Percentiles rank a stretch among this genome's conserved stretches.
Conservation (phyloP, 208 protist genomes). For the Angomonas ambiguus region DNA sequence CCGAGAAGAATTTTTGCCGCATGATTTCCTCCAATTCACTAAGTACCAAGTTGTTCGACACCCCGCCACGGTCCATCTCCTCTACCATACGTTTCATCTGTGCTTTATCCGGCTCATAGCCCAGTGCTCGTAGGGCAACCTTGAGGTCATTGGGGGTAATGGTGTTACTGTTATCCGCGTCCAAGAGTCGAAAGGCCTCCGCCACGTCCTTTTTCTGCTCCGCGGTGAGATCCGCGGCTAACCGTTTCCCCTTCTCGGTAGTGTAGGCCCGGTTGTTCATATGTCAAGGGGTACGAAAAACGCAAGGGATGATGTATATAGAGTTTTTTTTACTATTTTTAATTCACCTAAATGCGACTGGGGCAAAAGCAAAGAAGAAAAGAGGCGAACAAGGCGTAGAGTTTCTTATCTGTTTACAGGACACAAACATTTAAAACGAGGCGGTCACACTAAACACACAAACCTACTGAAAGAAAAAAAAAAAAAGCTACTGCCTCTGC, state of each 20-base stretch:
- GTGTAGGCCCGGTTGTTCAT: conserved; percentile 61
- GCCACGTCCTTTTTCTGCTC: conserved; percentile 90
- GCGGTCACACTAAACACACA: no score
- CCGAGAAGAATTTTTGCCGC: conserved; percentile 83
- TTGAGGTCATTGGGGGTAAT: conserved; percentile 93
- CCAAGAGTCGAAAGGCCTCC: conserved; percentile 95
- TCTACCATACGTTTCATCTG: conserved; percentile 87
- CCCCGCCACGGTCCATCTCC: conserved; percentile 90
- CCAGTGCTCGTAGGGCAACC: conserved; percentile 91
- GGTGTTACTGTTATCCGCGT: conserved; percentile 90
- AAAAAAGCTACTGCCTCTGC: neutral
- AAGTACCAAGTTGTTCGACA: conserved; percentile 88
- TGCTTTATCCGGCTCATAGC: conserved; percentile 94
- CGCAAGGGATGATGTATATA: no score
- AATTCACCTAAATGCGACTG: neutral
- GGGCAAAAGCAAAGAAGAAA: neutral
- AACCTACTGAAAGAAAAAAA: no score
- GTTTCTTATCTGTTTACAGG: no score
- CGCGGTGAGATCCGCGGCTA: conserved; percentile 76
- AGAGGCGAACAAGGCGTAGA: neutral
- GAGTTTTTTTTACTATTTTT: conserved; percentile 1
- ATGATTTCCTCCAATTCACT: conserved; percentile 91
- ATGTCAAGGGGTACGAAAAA: neutral
- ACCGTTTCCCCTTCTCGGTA: conserved; percentile 41
- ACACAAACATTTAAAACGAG: no score